Evolutionary conservation across 768 basidiomycete genomes (phyloP), one percentile per base, ranked within the genome.

Genomic region (Tulasnella sp.): DNA sequence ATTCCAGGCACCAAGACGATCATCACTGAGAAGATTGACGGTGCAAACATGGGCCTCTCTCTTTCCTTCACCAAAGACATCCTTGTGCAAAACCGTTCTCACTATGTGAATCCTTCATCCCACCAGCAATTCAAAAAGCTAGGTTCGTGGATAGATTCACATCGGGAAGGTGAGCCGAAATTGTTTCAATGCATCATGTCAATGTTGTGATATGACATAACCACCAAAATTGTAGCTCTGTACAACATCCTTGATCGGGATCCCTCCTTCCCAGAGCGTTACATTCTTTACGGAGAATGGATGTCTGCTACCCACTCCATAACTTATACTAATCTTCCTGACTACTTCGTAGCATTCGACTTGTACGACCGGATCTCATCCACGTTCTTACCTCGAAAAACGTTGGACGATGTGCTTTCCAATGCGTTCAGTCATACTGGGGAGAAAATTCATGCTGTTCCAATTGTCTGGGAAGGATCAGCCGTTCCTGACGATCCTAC

Each of bases 11-110:
- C n/a, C n/a, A 61, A 65, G 48, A 67, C 73, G 44, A 64, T 76
- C 32, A 70, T 79, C 59, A 77, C 76, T 3, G 79, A 81, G 58
- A 79, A 81, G 58, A 67, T 79, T 43, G 78, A 79, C 62, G 79
- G 79, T 3, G 76, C 78, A 34, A 79, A 81, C 60, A 74, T 79
- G 73, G 79, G 76, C 5, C 73, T 79, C 61, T 76, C 75, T 16
- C 67, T 79, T 20, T 73, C 73, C 1, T 58, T 67, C 4, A 71
- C 73, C 55, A 61, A 70, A 22, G 64, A 66, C 15, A 68, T 79
- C 50, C 42, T 75, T 39, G 70, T 77, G 1, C 79, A 81, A 60
- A 81, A 81, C 57, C 70, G 78, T 13, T 77, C 77, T 9, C 78
- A 79, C 62, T 76, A 70, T 56, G 70, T 79, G 39, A 72, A 71